Conservation (phyloP, 495 filamentous ascomycete genomes). For the Paragyromitra xinjiangensis region DNA sequence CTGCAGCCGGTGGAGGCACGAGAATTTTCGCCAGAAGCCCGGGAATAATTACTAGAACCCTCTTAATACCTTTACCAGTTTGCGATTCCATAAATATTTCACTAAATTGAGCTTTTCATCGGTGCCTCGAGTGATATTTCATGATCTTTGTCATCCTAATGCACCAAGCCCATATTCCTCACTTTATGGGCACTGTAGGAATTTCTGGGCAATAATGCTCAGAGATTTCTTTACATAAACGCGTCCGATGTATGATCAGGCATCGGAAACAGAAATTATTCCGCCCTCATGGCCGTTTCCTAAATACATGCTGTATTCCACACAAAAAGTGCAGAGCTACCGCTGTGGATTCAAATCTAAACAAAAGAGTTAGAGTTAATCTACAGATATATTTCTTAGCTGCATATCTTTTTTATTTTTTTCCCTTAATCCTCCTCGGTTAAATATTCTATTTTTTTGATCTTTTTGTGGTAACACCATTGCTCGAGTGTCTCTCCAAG, state of each 20-base stretch:
- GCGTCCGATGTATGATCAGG: too few relatives aligned
- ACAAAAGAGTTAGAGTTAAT: not conserved
- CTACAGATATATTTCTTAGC: not conserved
- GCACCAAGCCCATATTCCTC: not conserved
- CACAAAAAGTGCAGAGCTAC: not conserved
- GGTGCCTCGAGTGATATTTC: slow-evolving; percentile 29
- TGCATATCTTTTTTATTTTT: not conserved
- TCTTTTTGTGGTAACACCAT: not conserved
- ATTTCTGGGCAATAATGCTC: not conserved
- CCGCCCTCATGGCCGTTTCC: too few relatives aligned
- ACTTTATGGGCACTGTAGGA: not conserved
- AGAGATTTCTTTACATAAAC: not conserved
- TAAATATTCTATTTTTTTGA: not conserved
- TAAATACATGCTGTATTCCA: not conserved
- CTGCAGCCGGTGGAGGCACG: not conserved
- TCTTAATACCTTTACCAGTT: not conserved
- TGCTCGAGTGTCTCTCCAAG: too few relatives aligned
- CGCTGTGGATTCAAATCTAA: not conserved
- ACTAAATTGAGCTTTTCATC: not conserved
- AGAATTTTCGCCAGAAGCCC: not conserved
- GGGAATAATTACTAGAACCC: not conserved
- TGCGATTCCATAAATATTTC: not conserved
- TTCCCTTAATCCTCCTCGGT: not conserved
- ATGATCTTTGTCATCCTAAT: not conserved
- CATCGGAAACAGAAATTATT: not conserved